Evolutionary conservation across 306 rosid genomes (phyloP).

Genomic region (Ammopiptanthus mongolicus): DNA sequence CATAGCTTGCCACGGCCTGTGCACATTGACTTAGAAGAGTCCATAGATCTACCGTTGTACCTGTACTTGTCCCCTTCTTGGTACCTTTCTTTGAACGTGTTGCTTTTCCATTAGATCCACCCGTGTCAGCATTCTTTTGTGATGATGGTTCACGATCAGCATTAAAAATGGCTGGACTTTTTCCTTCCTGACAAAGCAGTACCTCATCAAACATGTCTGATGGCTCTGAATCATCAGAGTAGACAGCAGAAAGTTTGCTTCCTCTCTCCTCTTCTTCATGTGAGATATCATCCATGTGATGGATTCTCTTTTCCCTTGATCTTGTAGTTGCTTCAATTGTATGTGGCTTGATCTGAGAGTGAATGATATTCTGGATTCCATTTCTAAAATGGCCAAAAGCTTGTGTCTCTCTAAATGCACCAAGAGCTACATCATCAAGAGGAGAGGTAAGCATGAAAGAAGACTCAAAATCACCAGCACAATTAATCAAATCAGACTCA

Average conservation of each 20-base stretch:
- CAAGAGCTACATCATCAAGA: slow-evolving; percentile 16
- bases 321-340: slow-evolving; percentile 4
- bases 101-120: slow-evolving; percentile 37
- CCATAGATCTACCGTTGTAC: slow-evolving; percentile 49
- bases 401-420: slow-evolving; percentile 22
- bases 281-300: slow-evolving; percentile 21
- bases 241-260: slow-evolving; percentile 42
- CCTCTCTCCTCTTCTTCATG: slow-evolving; percentile 38
- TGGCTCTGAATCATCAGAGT: slow-evolving; percentile 26
- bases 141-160: not conserved
- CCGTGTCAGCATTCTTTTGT: not conserved
- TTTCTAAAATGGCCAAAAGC: not conserved
- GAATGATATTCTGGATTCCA: slow-evolving; percentile 9
- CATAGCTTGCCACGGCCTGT: slow-evolving; percentile 60
- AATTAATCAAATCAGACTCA: slow-evolving; percentile 26
- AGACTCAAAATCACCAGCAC: slow-evolving; percentile 19
- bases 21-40: slow-evolving; percentile 69
- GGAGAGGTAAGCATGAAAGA: not conserved
- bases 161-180: slow-evolving; percentile 7
- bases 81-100: slow-evolving; percentile 42
- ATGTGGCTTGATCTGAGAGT: not conserved
- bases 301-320: slow-evolving; percentile 34
- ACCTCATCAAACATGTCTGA: slow-evolving; percentile 43
- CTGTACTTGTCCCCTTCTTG: slow-evolving; percentile 22
- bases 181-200: slow-evolving; percentile 28